phyloP scores from a whole-genome alignment of 805 yeast species.

The Kuraishia capsulata region DNA sequence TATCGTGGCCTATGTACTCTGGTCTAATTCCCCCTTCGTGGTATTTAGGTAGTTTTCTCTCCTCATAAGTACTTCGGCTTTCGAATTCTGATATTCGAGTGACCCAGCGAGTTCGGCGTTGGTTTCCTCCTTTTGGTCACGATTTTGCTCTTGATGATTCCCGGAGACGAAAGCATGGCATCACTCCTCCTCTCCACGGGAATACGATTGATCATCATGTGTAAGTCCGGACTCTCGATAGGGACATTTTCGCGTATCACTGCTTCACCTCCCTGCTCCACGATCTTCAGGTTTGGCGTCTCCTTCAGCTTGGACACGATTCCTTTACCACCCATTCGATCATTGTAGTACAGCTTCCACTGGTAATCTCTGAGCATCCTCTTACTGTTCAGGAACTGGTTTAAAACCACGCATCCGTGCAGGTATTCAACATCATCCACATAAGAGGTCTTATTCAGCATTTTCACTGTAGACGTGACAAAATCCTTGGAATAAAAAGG shows the following conservation, averaged over 20 bases:
- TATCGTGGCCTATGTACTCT: no score
- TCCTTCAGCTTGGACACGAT: constrained; percentile 4
- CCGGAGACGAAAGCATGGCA: constrained; percentile 5
- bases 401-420: constrained; percentile 38
- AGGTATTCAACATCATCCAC: constrained; percentile 37
- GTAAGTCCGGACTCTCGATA: background rate
- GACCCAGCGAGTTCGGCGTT: constrained; percentile 37
- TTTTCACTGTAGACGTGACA: constrained; percentile 20
- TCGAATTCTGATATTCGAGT: constrained; percentile 32
- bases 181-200: constrained; percentile 1
- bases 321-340: constrained; percentile 27
- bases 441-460: constrained; percentile 11
- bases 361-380: constrained; percentile 31
- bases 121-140: constrained; percentile 34
- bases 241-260: background rate
- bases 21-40: no score
- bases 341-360: constrained; percentile 40
- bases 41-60: no score
- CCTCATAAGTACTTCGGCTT: constrained; percentile 36
- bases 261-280: constrained; percentile 2
- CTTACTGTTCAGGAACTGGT: constrained; percentile 31
- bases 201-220: background rate
- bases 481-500: constrained; percentile 2
- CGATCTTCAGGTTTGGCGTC: constrained; percentile 1
- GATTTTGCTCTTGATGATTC: constrained; percentile 24